Evolutionary conservation across 2,329 filamentous ascomycete species (phyloP).

Genomic region (Tolypocladium tundrense): DNA sequence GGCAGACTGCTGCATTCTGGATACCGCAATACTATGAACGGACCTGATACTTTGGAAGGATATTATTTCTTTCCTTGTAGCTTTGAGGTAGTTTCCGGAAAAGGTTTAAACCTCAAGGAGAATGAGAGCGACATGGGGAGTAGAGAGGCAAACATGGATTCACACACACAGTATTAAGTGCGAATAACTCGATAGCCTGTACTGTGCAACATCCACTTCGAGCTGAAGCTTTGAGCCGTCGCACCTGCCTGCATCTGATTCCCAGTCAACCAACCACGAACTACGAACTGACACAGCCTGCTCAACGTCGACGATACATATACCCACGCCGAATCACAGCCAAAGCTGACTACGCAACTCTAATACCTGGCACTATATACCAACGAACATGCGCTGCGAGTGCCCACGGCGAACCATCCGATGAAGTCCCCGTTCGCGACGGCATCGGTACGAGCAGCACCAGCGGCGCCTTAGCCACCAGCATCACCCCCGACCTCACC

Average conservation of each 20-base stretch:
- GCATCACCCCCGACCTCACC: neutral
- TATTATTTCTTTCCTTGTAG: no score
- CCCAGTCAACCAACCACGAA: neutral
- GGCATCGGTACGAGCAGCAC: conserved; percentile 13
- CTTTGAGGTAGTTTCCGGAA: neutral
- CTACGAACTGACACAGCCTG: neutral
- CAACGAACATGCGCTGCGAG: conserved; percentile 19
- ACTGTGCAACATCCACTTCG: neutral
- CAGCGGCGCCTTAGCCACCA: neutral
- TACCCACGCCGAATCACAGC: neutral
- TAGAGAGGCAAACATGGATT: neutral
- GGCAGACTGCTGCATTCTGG: neutral
- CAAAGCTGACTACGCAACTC: neutral
- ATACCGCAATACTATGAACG: neutral
- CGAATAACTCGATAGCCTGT: neutral
- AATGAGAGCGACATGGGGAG: no score
- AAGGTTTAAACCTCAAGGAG: no score
- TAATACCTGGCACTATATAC: neutral
- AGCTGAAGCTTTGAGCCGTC: neutral
- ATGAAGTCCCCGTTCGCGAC: conserved; percentile 20
- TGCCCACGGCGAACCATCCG: conserved; percentile 10
- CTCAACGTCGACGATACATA: neutral
- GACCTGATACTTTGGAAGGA: neutral
- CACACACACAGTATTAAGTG: neutral
- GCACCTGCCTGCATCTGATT: neutral